Conservation (phyloP, 768 basidiomycete genomes). For the Leccinum variicolor region DNA sequence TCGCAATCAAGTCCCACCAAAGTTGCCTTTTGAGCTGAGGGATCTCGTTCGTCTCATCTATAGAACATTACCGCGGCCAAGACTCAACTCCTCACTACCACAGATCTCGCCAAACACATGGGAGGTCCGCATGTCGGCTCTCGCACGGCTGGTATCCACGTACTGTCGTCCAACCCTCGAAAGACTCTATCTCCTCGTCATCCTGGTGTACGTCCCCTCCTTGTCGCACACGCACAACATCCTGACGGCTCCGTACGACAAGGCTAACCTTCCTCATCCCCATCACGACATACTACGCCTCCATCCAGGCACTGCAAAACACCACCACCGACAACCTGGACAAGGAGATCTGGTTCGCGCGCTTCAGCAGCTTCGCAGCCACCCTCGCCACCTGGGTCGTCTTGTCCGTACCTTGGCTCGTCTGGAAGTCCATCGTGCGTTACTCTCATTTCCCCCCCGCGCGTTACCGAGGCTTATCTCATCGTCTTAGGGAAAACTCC, state of each 20-base stretch:
- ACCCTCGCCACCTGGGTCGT: conserved; percentile 38
- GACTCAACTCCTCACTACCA: neutral
- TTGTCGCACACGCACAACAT: neutral
- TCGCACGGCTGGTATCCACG: conserved; percentile 34
- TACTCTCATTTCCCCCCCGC: neutral
- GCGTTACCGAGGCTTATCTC: neutral
- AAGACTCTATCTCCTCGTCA: conserved; percentile 37
- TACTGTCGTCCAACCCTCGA: conserved; percentile 47
- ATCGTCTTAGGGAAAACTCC: conserved; percentile 38
- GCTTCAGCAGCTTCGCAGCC: conserved; percentile 34
- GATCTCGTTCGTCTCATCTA: conserved; percentile 30
- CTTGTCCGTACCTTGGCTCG: conserved; percentile 38
- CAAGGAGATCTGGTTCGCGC: conserved; percentile 32
- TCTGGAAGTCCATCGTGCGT: conserved; percentile 44
- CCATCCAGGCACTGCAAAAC: conserved; percentile 19
- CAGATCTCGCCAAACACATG: conserved; percentile 45
- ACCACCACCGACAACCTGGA: conserved; percentile 5
- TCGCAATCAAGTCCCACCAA: conserved; percentile 26
- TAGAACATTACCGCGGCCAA: neutral
- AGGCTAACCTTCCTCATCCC: conserved; percentile 40
- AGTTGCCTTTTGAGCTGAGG: conserved; percentile 37
- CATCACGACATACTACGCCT: conserved; percentile 34
- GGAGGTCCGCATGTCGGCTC: conserved; percentile 38
- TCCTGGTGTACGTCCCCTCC: conserved; percentile 35
- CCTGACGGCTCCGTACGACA: conserved; percentile 14